Conservation (phyloP, 305 asterid genomes). For the Fraxinus greggii region DNA sequence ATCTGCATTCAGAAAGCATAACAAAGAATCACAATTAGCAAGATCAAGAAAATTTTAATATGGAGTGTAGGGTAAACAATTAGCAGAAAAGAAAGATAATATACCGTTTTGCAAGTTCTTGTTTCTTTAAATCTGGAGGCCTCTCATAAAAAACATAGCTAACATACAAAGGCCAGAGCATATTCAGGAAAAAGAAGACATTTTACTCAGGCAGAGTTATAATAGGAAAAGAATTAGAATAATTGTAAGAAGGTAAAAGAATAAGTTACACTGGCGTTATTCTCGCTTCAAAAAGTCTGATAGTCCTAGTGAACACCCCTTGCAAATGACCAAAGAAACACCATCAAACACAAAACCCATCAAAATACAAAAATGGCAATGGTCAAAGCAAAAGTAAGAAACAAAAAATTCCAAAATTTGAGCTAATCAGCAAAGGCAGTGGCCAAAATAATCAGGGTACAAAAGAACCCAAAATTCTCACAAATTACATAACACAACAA, state of each 20-base stretch:
- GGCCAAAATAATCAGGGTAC: neutral
- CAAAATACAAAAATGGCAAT: neutral
- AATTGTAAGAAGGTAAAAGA: conserved; percentile 6
- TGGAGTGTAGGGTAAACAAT: neutral
- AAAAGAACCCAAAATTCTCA: neutral
- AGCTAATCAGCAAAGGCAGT: neutral
- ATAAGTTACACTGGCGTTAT: conserved; percentile 79
- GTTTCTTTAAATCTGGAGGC: conserved; percentile 87
- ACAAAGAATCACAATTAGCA: conserved; percentile 22
- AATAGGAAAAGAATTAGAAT: conserved; percentile 13
- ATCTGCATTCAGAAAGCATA: conserved; percentile 45
- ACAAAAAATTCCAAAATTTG: neutral
- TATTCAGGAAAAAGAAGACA: conserved; percentile 20
- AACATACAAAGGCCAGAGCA: conserved; percentile 18
- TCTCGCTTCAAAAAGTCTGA: conserved; percentile 96
- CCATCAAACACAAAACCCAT: neutral
- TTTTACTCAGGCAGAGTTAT: conserved; percentile 12
- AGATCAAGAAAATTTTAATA: conserved; percentile 1
- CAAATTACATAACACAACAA: neutral
- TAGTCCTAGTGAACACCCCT: conserved; percentile 89
- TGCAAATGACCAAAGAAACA: conserved; percentile 63
- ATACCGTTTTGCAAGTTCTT: conserved; percentile 95
- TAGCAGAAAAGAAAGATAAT: conserved; percentile 18
- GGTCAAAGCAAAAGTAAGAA: neutral
- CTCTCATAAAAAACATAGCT: conserved; percentile 90